Evolutionary conservation across 805 yeast species (phyloP), one percentile per base, ranked within the genome.

Genomic region (Ogataea angusta): DNA sequence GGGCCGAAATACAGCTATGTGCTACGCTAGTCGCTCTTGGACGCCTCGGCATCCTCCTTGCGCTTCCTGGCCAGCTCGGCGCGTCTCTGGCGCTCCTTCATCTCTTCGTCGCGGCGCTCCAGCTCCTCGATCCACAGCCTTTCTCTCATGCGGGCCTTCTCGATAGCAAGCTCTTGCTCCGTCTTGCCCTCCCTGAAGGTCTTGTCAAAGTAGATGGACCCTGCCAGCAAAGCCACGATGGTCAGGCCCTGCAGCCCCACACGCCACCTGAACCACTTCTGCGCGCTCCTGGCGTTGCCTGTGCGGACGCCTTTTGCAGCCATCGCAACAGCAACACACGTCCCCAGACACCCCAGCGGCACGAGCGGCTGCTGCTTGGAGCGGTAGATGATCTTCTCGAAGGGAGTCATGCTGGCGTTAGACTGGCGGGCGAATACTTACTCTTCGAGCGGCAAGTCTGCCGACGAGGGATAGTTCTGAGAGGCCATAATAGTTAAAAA

Each of bases 301-400:
- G 70, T 67, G 52, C 82, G 74, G 46, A 89, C 69, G 17, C 90
- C 85, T 49, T 76, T 73, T 3, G 88, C 89, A 3, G 96, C 95
- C 49, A 89, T 66, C 0, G 75, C 65, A 23, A 90, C 86, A 0
- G 96, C 96, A 3, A 81, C 85, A 7, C 85, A 75, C 3, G 97
- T 90, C 34, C 83, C 77, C 4, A 84, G 56, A 12, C 85, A 72
- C 2, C 96, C 96, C 5, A 88, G 41, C 1, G 97, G 96, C 1
- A 90, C 96, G 9, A 85, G 66, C 2, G 97, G 97, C 58, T 90
- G 95, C 62, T 88, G 84, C 57, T 81, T 85, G 46, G 85, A 79
- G 52, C 84, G 77, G 58, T 63, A 72, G 21, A 71, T 56, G 52
- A 84, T 70, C 56, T 76, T 80, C 36, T 81, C 78, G 32, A 80